Percentiles rank a stretch among this genome's conserved stretches.
Conservation (phyloP, 768 basidiomycete species). For the Peribolospora baueri region DNA sequence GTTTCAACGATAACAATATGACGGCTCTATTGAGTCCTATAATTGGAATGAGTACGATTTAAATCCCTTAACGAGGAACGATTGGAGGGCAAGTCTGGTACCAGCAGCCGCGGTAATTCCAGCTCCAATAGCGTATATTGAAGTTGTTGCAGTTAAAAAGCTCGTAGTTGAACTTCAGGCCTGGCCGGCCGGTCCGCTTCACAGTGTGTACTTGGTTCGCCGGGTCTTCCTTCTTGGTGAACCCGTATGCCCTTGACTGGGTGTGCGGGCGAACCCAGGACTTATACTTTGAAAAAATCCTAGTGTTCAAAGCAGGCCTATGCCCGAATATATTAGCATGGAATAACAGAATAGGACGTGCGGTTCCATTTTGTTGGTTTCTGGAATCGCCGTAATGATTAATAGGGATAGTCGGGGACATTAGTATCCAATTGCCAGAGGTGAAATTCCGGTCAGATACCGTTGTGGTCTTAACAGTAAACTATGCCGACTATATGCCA, state of each 20-base stretch:
- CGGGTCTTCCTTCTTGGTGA: conserved; percentile 48
- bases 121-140: conserved; percentile 24
- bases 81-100: conserved; percentile 28
- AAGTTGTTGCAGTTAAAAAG: conserved; percentile 29
- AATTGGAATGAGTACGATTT: conserved; percentile 20
- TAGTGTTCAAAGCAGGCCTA: conserved; percentile 58
- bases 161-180: conserved; percentile 27
- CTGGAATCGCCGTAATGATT: conserved; percentile 57
- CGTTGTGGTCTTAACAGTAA: conserved; percentile 64
- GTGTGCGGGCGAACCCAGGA: conserved; percentile 49
- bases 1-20: conserved; percentile 31
- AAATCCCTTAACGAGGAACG: conserved; percentile 27
- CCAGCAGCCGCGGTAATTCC: conserved; percentile 20
- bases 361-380: conserved; percentile 63
- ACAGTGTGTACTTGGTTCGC: conserved; percentile 44
- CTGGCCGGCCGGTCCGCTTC: conserved; percentile 36
- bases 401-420: conserved; percentile 63
- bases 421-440: conserved; percentile 58
- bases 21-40: conserved; percentile 7
- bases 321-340: conserved; percentile 60
- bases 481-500: conserved; percentile 40
- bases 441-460: conserved; percentile 69
- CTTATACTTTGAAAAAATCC: conserved; percentile 59
- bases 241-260: conserved; percentile 40
- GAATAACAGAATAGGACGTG: conserved; percentile 62